Conservation (phyloP, 306 rosid species). For the Citrullus amarus region DNA sequence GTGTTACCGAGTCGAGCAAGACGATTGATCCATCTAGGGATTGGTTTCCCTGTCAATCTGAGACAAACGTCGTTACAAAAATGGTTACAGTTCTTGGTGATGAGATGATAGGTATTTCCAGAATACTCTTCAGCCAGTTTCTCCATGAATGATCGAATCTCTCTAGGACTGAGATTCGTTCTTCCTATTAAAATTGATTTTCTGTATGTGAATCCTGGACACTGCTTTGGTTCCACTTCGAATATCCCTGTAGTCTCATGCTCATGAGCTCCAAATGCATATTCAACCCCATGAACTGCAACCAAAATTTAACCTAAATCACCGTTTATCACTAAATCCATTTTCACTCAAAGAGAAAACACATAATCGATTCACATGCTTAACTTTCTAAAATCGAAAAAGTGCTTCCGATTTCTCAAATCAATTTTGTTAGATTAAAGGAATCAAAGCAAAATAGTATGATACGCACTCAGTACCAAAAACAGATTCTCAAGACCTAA, state of each 20-base stretch:
- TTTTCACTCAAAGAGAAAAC: neutral
- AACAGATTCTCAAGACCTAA: neutral
- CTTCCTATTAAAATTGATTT: slow-evolving; percentile 74
- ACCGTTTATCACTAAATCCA: neutral
- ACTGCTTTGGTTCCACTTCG: slow-evolving; percentile 73
- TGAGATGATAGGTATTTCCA: slow-evolving; percentile 81
- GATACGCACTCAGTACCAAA: neutral
- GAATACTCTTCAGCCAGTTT: slow-evolving; percentile 59
- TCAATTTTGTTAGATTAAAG: neutral
- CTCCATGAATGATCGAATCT: slow-evolving; percentile 64
- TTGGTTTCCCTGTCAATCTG: slow-evolving; percentile 51
- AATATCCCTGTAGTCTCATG: slow-evolving; percentile 72
- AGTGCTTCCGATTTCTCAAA: neutral
- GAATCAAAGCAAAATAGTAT: neutral
- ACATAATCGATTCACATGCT: neutral
- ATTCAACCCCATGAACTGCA: slow-evolving; percentile 76
- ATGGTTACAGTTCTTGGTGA: slow-evolving; percentile 89
- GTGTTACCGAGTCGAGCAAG: slow-evolving; percentile 85
- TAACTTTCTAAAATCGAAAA: neutral
- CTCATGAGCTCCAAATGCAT: slow-evolving; percentile 98
- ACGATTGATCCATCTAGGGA: slow-evolving; percentile 93
- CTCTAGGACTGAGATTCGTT: slow-evolving; percentile 54
- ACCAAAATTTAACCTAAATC: neutral
- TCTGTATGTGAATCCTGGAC: slow-evolving; percentile 92
- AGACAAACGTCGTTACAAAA: slow-evolving; percentile 74